A percentile compares a stretch with the other conserved stretches of the same genome.
These are phyloP conservation scores for Batrachochytrium dendrobatidis DNA, from an alignment of 371 early-diverging fungal species.

Conservation along the genomic window DNA sequence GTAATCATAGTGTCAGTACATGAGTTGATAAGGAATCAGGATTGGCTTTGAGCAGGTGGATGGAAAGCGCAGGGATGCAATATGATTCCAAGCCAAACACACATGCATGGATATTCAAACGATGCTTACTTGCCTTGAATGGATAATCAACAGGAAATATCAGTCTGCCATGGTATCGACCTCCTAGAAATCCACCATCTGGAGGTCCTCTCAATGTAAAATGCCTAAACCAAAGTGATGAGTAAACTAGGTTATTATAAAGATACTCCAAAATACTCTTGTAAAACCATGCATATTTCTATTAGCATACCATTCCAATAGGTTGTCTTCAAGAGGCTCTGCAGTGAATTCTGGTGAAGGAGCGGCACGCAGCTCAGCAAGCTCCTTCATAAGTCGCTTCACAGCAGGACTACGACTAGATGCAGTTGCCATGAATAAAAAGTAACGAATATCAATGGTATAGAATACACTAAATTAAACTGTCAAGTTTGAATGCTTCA, in stretches of 20 bases:
- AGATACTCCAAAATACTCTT: too few relatives aligned
- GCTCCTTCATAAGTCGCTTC: slow-evolving; percentile 43
- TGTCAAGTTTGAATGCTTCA: too few relatives aligned
- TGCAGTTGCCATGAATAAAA: too few relatives aligned
- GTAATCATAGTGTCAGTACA: background rate
- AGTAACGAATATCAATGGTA: too few relatives aligned
- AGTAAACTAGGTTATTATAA: too few relatives aligned
- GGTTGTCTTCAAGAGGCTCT: slow-evolving; percentile 36
- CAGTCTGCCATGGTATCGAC: slow-evolving; percentile 51
- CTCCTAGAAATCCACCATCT: slow-evolving; percentile 79
- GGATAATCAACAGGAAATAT: slow-evolving; percentile 78
- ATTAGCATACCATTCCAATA: slow-evolving; percentile 37
- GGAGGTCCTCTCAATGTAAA: slow-evolving; percentile 86
- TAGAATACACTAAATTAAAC: too few relatives aligned
- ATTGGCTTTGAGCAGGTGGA: too few relatives aligned
- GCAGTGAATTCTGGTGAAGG: slow-evolving; percentile 39
- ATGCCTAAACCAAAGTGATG: too few relatives aligned
- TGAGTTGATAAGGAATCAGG: slow-evolving; percentile 5
- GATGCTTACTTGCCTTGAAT: slow-evolving; percentile 70
- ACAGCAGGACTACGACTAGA: slow-evolving; percentile 34
- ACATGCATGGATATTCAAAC: too few relatives aligned
- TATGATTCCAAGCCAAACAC: background rate
- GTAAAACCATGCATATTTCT: too few relatives aligned
- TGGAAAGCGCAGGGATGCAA: too few relatives aligned
- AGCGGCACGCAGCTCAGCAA: slow-evolving; percentile 31